phyloP scores from a whole-genome alignment of 179 eudicot genomes.

The Vitellaria paradoxa region DNA sequence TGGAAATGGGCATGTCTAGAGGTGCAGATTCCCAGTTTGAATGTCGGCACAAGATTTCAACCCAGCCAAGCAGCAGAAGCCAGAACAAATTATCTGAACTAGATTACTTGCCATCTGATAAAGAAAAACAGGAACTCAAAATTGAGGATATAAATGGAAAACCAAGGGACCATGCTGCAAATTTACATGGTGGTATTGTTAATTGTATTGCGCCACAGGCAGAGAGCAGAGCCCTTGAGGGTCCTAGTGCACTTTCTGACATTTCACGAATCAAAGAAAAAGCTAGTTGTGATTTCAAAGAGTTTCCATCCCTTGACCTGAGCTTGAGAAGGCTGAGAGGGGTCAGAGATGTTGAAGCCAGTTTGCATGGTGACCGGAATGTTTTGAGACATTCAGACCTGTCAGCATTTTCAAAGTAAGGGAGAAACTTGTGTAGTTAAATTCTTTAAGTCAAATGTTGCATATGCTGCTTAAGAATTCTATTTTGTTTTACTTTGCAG shows the following conservation, averaged over 20 bases:
- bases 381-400: slow-evolving; percentile 33
- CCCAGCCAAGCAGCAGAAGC: slow-evolving; percentile 14
- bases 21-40: slow-evolving; percentile 21
- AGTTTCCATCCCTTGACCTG: slow-evolving; percentile 22
- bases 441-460: not conserved
- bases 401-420: slow-evolving; percentile 47
- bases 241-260: slow-evolving; percentile 16
- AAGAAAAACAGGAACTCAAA: slow-evolving; percentile 14
- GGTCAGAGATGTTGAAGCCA: slow-evolving; percentile 15
- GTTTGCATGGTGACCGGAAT: slow-evolving; percentile 26
- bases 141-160: slow-evolving; percentile 16
- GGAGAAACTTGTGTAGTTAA: not conserved
- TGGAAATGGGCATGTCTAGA: slow-evolving; percentile 18
- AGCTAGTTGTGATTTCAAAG: slow-evolving; percentile 13
- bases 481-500: slow-evolving; percentile 13
- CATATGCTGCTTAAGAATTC: not conserved
- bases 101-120: slow-evolving; percentile 13
- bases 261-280: slow-evolving; percentile 19
- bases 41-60: slow-evolving; percentile 13
- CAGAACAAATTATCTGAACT: slow-evolving; percentile 17
- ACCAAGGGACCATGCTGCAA: slow-evolving; percentile 3
- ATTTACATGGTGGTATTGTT: slow-evolving; percentile 11
- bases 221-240: slow-evolving; percentile 19
- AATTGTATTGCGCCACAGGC: slow-evolving; percentile 1
- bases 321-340: slow-evolving; percentile 26